Percentiles rank a stretch among this genome's conserved stretches.
These are phyloP conservation scores for Acorus calamus DNA, from an alignment of 106 monocot genomes.

Conservation along the genomic window DNA sequence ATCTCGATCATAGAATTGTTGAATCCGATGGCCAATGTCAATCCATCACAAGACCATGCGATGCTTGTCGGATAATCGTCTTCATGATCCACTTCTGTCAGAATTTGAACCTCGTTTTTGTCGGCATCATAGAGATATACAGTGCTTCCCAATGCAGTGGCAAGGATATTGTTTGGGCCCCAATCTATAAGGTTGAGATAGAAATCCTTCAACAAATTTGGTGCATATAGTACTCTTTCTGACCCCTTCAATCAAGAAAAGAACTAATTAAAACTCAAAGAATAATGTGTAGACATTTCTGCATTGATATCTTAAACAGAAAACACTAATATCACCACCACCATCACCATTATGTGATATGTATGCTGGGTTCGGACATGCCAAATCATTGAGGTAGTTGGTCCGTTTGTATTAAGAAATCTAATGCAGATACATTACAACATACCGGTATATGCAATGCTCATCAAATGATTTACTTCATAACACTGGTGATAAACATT, in stretches of 20 bases:
- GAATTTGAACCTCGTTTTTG: neutral
- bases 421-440: too few relatives aligned
- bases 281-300: too few relatives aligned
- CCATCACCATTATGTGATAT: too few relatives aligned
- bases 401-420: too few relatives aligned
- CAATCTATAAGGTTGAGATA: constrained; percentile 50
- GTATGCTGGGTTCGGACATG: too few relatives aligned
- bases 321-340: too few relatives aligned
- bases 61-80: constrained; percentile 29
- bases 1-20: constrained; percentile 23
- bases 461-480: too few relatives aligned
- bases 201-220: constrained; percentile 23
- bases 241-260: constrained; percentile 18
- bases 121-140: constrained; percentile 28
- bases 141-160: constrained; percentile 26
- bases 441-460: too few relatives aligned
- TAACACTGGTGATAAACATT: too few relatives aligned
- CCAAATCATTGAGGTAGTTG: too few relatives aligned
- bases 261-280: neutral
- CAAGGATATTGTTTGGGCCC: constrained; percentile 40
- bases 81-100: constrained; percentile 13
- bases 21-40: constrained; percentile 32
- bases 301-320: too few relatives aligned
- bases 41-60: constrained; percentile 29
- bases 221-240: constrained; percentile 25